Percentiles rank a stretch among this genome's conserved stretches.
phyloP scores from a whole-genome alignment of 129 eudicot genomes.

The Artemisia annua region DNA sequence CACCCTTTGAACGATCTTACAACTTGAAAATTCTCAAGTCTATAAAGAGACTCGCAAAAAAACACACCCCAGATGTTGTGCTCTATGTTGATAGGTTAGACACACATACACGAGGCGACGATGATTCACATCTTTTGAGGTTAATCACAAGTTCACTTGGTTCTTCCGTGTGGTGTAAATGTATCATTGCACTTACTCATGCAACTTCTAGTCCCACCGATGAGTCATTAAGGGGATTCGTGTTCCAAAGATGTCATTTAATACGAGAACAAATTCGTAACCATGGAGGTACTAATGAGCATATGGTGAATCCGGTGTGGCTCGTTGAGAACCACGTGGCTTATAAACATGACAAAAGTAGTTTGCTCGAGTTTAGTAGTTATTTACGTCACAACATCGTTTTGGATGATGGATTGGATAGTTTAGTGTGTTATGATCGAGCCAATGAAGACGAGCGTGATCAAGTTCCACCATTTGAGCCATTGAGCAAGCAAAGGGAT shows the following conservation, averaged over 20 bases:
- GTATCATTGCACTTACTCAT: slow-evolving; percentile 65
- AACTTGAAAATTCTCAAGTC: slow-evolving; percentile 47
- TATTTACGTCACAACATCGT: neutral
- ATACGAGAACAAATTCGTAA: slow-evolving; percentile 46
- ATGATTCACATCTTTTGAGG: slow-evolving; percentile 51
- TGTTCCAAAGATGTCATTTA: slow-evolving; percentile 45
- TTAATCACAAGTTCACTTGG: slow-evolving; percentile 59
- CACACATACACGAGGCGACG: slow-evolving; percentile 29
- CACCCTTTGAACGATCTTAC: slow-evolving; percentile 38
- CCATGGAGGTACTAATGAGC: slow-evolving; percentile 29
- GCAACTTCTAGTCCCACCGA: slow-evolving; percentile 48
- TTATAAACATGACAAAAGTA: slow-evolving; percentile 32
- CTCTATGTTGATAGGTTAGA: slow-evolving; percentile 77
- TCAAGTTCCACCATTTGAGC: slow-evolving; percentile 32
- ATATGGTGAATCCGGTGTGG: slow-evolving; percentile 40
- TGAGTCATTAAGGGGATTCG: slow-evolving; percentile 46
- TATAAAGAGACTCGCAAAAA: slow-evolving; percentile 41
- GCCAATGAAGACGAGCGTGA: slow-evolving; percentile 38
- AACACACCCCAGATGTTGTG: slow-evolving; percentile 53
- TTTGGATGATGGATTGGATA: slow-evolving; percentile 34
- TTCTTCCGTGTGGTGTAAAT: slow-evolving; percentile 48
- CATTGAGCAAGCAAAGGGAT: slow-evolving; percentile 13
- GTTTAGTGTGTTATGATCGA: slow-evolving; percentile 40
- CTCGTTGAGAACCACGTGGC: slow-evolving; percentile 53
- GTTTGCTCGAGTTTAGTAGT: too few species aligned